A percentile compares a stretch with the other conserved stretches of the same genome.
These are phyloP conservation scores for Clonostachys byssicola DNA, from an alignment of 2,329 filamentous ascomycete genomes.

Conservation along the genomic window DNA sequence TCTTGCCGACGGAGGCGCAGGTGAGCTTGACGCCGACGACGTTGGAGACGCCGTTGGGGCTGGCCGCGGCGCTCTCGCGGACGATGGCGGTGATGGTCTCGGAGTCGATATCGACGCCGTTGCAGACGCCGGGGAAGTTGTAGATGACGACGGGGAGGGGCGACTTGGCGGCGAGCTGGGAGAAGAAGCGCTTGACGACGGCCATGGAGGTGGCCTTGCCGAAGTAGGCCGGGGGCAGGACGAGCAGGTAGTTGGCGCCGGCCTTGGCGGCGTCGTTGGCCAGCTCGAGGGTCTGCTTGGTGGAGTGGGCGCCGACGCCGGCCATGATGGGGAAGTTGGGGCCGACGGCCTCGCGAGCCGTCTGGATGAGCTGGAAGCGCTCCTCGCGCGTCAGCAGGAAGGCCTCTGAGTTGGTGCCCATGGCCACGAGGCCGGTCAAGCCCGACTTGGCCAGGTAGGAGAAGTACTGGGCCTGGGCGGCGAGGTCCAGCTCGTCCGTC, in stretches of 20 bases:
- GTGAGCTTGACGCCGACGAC: constrained; percentile 64
- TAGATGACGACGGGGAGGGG: constrained; percentile 59
- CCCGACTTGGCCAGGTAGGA: constrained; percentile 43
- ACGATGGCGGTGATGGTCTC: constrained; percentile 62
- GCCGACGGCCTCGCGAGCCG: constrained; percentile 71
- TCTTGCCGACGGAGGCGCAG: constrained; percentile 58
- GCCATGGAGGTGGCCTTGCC: constrained; percentile 54
- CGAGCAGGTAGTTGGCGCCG: constrained; percentile 57
- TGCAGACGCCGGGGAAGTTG: constrained; percentile 66
- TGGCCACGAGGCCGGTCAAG: constrained; percentile 45
- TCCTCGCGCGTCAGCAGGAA: constrained; percentile 57
- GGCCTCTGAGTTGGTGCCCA: constrained; percentile 52
- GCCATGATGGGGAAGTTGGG: constrained; percentile 84
- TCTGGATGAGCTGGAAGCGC: constrained; percentile 47
- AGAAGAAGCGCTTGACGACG: constrained; percentile 57
- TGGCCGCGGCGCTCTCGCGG: constrained; percentile 47
- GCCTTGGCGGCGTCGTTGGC: constrained; percentile 54
- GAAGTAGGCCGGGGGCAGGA: constrained; percentile 62
- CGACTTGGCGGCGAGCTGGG: constrained; percentile 46
- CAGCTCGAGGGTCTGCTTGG: constrained; percentile 57
- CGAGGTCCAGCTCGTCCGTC: constrained; percentile 42
- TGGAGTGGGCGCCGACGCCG: constrained; percentile 62
- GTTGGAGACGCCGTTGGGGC: constrained; percentile 21
- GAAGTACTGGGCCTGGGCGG: constrained; percentile 45
- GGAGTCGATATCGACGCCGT: constrained; percentile 65